Conservation (phyloP, 2,329 filamentous ascomycete genomes). For the Fusarium musae region DNA sequence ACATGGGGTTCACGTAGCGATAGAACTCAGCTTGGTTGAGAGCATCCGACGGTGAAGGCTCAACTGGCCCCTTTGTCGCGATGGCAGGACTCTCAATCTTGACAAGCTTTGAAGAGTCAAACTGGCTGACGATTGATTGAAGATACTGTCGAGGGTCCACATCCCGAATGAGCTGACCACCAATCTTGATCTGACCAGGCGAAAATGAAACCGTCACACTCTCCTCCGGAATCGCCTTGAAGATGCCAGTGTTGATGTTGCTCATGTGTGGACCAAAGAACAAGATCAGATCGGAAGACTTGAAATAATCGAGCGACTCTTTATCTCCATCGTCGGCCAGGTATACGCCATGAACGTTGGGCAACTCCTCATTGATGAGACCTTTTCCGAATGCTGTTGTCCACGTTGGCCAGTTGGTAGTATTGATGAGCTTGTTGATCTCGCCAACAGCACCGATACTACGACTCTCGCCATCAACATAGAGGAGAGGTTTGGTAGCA, state of each 20-base stretch:
- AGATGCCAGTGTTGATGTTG: conserved; percentile 15
- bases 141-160: neutral
- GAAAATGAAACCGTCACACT: neutral
- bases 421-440: neutral
- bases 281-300: conserved; percentile 1
- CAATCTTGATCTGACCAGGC: neutral
- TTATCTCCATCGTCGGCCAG: neutral
- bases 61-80: neutral
- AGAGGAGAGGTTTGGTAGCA: conserved; percentile 3
- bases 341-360: conserved; percentile 15
- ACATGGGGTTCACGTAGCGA: conserved; percentile 11
- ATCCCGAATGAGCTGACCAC: neutral
- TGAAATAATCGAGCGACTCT: neutral
- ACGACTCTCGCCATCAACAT: conserved; percentile 13
- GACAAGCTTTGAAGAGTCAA: neutral
- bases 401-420: conserved; percentile 8
- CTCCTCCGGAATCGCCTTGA: conserved; percentile 1
- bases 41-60: neutral
- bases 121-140: neutral
- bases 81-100: neutral
- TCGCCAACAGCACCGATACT: neutral
- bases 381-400: conserved; percentile 16
- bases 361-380: neutral
- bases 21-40: conserved; percentile 7
- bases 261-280: conserved; percentile 17